A percentile compares a stretch with the other conserved stretches of the same genome.
Evolutionary conservation across 441 rosid genomes (phyloP).

Genomic region (Biscutella laevigata): DNA sequence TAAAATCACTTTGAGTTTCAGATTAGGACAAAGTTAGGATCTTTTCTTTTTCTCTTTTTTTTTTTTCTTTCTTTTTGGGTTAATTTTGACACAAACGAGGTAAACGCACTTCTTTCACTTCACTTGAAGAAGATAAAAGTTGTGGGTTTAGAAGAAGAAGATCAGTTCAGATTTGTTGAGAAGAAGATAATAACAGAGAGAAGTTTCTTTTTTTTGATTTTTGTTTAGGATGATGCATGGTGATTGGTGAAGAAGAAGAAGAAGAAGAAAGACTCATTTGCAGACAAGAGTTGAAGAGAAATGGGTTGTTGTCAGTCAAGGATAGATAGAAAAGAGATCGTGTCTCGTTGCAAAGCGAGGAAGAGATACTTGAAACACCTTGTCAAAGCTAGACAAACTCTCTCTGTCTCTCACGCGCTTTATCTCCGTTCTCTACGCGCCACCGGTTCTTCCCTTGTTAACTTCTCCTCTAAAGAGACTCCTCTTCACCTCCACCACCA

Average conservation of each 20-base stretch:
- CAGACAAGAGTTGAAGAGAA: conserved; percentile 7
- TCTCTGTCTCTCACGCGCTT: conserved; percentile 75
- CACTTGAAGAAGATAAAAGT: conserved; percentile 7
- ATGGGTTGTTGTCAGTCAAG: conserved; percentile 91
- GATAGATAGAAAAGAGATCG: conserved; percentile 69
- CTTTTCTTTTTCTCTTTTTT: conserved; percentile 10
- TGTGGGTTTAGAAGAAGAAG: not conserved
- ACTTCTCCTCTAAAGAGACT: conserved; percentile 64
- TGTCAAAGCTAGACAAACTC: conserved; percentile 67
- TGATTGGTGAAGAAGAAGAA: conserved; percentile 14
- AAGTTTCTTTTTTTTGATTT: not conserved
- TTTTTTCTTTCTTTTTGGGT: not conserved
- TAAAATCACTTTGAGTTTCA: conserved; percentile 23
- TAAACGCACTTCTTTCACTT: conserved; percentile 20
- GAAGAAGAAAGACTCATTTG: conserved; percentile 7
- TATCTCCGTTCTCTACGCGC: conserved; percentile 76
- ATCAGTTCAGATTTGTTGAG: conserved; percentile 12
- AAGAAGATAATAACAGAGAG: not conserved
- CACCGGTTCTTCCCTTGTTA: conserved; percentile 70
- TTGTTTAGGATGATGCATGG: conserved; percentile 15
- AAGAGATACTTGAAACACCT: conserved; percentile 78
- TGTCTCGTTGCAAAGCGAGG: conserved; percentile 80
- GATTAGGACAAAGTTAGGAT: conserved; percentile 27
- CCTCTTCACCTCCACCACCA: conserved; percentile 52
- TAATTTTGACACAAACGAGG: conserved; percentile 29